Evolutionary conservation across 352 stramenopile species (phyloP).

Genomic region (Phytophthora meadii): DNA sequence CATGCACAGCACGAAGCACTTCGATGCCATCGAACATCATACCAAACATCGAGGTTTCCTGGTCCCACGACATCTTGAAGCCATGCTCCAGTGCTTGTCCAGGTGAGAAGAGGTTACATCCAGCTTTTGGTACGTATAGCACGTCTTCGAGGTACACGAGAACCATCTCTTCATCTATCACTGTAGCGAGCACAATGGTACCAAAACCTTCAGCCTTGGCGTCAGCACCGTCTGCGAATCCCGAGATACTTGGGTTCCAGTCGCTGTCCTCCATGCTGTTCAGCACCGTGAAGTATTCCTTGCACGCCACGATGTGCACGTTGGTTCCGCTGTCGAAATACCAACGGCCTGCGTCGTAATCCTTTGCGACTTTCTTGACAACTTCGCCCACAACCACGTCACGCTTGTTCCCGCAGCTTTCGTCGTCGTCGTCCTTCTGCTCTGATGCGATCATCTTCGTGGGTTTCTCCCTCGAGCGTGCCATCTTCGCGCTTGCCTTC

Average conservation of each 20-base stretch:
- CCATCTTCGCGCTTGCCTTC: constrained; percentile 8
- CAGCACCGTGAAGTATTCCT: constrained; percentile 23
- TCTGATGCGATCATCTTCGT: not conserved
- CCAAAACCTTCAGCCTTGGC: constrained; percentile 20
- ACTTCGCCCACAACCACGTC: constrained; percentile 3
- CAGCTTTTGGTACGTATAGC: constrained; percentile 15
- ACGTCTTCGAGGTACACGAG: constrained; percentile 12
- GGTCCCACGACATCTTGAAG: constrained; percentile 21
- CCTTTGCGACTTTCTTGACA: not conserved
- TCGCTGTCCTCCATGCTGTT: constrained; percentile 22
- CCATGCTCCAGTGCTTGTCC: constrained; percentile 14
- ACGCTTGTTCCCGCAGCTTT: not conserved
- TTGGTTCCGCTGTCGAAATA: constrained; percentile 28
- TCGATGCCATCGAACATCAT: constrained; percentile 16
- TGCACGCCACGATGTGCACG: constrained; percentile 18
- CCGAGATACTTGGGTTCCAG: constrained; percentile 13
- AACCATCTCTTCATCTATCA: constrained; percentile 26
- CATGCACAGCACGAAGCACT: constrained; percentile 2
- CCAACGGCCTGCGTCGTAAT: constrained; percentile 8
- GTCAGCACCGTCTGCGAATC: constrained; percentile 9
- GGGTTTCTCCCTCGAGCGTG: no score
- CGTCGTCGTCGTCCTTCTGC: not conserved
- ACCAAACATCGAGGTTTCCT: constrained; percentile 7
- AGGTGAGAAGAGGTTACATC: constrained; percentile 23
- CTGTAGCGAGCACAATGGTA: constrained; percentile 7